Evolutionary conservation across 2,329 filamentous ascomycete genomes (phyloP).

Genomic region (Neonectria magnoliae): DNA sequence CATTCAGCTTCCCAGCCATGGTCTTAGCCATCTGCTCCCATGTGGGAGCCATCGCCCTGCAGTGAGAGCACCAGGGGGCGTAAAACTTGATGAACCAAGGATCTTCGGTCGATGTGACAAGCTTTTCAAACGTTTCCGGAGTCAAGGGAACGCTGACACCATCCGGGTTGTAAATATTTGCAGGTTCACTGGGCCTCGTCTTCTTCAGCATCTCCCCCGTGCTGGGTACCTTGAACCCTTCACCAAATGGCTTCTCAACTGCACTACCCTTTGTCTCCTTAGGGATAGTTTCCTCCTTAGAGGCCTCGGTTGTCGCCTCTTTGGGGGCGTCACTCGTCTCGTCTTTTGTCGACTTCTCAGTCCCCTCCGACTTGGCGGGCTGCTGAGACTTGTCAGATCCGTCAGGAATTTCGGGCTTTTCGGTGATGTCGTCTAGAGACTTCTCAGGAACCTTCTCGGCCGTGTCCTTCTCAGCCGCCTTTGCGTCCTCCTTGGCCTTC

Average conservation of each 20-base stretch:
- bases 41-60: conserved; percentile 88
- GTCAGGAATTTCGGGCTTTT: conserved; percentile 46
- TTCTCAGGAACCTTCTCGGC: conserved; percentile 25
- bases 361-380: conserved; percentile 38
- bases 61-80: conserved; percentile 96
- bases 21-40: conserved; percentile 92
- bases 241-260: conserved; percentile 41
- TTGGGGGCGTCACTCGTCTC: conserved; percentile 31
- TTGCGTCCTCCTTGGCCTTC: conserved; percentile 30
- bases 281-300: conserved; percentile 35
- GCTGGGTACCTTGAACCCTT: conserved; percentile 45
- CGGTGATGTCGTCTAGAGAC: conserved; percentile 36
- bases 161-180: conserved; percentile 73
- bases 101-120: conserved; percentile 87
- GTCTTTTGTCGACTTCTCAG: conserved; percentile 34
- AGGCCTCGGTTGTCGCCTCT: conserved; percentile 31
- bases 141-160: conserved; percentile 81
- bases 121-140: conserved; percentile 84
- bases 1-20: conserved; percentile 88
- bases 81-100: conserved; percentile 99
- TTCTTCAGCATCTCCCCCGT: conserved; percentile 45
- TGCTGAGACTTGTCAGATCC: conserved; percentile 39
- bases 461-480: conserved; percentile 23
- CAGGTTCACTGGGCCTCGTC: conserved; percentile 58
- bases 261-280: conserved; percentile 8